A percentile compares a stretch with the other conserved stretches of the same genome.
phyloP scores from a whole-genome alignment of 768 basidiomycete species.

The Astraeus odoratus region DNA sequence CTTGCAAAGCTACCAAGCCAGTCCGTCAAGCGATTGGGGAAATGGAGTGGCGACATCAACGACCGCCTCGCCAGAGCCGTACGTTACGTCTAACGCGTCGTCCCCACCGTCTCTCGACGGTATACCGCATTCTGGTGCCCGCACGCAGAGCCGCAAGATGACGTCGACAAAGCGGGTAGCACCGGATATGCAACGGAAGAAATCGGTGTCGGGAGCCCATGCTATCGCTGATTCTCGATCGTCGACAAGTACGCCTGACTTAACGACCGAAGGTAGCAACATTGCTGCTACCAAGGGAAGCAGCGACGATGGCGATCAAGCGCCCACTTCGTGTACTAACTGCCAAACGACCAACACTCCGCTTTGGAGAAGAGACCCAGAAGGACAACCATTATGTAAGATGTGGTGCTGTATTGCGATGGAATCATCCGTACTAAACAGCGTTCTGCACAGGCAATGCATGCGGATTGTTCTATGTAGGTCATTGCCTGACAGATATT shows the following conservation, averaged over 20 bases:
- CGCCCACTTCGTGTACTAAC: conserved; percentile 86
- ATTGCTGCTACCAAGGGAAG: conserved; percentile 31
- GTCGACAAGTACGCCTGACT: conserved; percentile 64
- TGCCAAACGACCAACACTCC: conserved; percentile 95
- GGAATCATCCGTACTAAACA: conserved; percentile 12
- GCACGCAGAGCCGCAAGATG: conserved; percentile 47
- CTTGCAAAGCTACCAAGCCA: conserved; percentile 55
- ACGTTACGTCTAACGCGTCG: conserved; percentile 61
- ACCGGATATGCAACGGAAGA: conserved; percentile 51
- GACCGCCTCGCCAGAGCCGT: conserved; percentile 70
- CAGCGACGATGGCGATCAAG: conserved; percentile 60
- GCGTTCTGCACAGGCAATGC: conserved; percentile 56
- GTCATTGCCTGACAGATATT: conserved; percentile 25
- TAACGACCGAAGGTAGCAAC: conserved; percentile 28
- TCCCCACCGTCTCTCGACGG: conserved; percentile 67
- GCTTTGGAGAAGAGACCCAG: conserved; percentile 87
- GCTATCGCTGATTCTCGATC: conserved; percentile 35
- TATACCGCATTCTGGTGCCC: conserved; percentile 22
- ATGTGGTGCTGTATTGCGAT: conserved; percentile 12
- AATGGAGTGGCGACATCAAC: conserved; percentile 62
- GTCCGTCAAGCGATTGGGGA: conserved; percentile 80
- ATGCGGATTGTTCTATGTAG: conserved; percentile 88
- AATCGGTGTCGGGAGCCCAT: conserved; percentile 28
- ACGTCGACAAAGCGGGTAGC: conserved; percentile 56
- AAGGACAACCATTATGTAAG: conserved; percentile 87